Conservation (phyloP, 192 early-diverging fungal species). For the Umbelopsis sp. region DNA sequence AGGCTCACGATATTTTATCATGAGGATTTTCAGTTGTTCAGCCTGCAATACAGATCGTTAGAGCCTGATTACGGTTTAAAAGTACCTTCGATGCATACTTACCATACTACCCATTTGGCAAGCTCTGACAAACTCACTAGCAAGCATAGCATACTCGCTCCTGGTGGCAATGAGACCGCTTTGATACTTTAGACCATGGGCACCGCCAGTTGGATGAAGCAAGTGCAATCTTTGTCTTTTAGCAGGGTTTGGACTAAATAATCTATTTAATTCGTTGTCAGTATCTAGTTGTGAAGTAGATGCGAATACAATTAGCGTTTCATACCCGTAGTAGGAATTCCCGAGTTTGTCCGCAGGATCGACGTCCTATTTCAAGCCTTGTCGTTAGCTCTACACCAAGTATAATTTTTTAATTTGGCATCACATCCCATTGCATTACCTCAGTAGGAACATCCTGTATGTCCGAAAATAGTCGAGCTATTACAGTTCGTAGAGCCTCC, state of each 20-base stretch:
- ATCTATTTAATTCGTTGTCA: not conserved
- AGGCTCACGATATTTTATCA: conserved; percentile 35
- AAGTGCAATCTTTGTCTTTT: conserved; percentile 36
- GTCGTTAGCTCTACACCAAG: not conserved
- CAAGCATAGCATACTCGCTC: conserved; percentile 30
- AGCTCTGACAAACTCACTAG: conserved; percentile 29
- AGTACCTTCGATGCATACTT: not conserved
- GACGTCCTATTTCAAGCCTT: not conserved
- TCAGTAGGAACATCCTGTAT: conserved; percentile 19
- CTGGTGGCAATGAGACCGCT: conserved; percentile 8
- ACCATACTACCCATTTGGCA: conserved; percentile 29
- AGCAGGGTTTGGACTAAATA: conserved; percentile 25
- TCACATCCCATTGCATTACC: conserved; percentile 22
- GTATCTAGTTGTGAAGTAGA: not conserved
- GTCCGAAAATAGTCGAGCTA: conserved; percentile 34
- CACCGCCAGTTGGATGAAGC: conserved; percentile 26
- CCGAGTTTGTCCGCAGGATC: conserved; percentile 5
- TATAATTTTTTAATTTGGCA: not conserved
- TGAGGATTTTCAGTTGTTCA: conserved; percentile 32
- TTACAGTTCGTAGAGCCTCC: conserved; percentile 31
- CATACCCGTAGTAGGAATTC: conserved; percentile 21
- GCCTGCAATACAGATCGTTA: conserved; percentile 11
- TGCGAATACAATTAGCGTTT: no score
- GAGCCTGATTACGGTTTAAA: not conserved
- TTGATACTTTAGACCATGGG: conserved; percentile 16